These are phyloP conservation scores for Cynanchum wilfordii DNA, from an alignment of 257 asterid genomes.

Conservation along the genomic window DNA sequence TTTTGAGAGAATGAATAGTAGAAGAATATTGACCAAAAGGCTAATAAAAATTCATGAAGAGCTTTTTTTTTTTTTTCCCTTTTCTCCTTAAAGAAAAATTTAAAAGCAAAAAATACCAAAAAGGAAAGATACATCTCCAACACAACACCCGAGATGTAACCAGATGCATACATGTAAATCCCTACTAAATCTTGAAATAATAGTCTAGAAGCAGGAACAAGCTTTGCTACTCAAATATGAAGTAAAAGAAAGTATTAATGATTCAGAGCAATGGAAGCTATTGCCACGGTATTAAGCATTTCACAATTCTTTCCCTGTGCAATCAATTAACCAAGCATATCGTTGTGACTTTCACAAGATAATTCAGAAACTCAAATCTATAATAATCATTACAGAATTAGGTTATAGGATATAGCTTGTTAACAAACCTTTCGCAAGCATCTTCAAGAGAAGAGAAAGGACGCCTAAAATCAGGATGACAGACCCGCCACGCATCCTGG, in stretches of 20 bases:
- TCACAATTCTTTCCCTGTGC: neutral
- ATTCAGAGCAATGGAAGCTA: neutral
- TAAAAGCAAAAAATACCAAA: too few species aligned
- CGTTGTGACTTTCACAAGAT: neutral
- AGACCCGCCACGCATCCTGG: constrained; percentile 99
- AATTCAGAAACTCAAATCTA: neutral
- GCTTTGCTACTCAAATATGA: neutral
- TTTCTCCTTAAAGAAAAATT: too few species aligned
- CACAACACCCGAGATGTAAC: too few species aligned
- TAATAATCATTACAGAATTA: neutral
- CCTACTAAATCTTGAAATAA: too few species aligned
- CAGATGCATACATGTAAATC: too few species aligned
- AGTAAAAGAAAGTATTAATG: neutral
- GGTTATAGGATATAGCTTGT: neutral
- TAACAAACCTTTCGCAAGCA: constrained; percentile 74
- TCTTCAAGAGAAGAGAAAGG: constrained; percentile 90
- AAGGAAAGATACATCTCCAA: too few species aligned
- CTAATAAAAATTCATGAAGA: too few species aligned
- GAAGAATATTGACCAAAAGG: constrained; percentile 38
- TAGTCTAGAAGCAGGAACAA: neutral
- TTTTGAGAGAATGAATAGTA: too few species aligned
- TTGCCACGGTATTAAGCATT: neutral
- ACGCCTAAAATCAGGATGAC: constrained; percentile 90
- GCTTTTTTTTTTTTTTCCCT: too few species aligned
- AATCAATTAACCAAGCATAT: neutral